A percentile compares a stretch with the other conserved stretches of the same genome.
These are phyloP conservation scores for Xylaria sp. DNA, from an alignment of 2,329 filamentous ascomycete species.

Conservation along the genomic window DNA sequence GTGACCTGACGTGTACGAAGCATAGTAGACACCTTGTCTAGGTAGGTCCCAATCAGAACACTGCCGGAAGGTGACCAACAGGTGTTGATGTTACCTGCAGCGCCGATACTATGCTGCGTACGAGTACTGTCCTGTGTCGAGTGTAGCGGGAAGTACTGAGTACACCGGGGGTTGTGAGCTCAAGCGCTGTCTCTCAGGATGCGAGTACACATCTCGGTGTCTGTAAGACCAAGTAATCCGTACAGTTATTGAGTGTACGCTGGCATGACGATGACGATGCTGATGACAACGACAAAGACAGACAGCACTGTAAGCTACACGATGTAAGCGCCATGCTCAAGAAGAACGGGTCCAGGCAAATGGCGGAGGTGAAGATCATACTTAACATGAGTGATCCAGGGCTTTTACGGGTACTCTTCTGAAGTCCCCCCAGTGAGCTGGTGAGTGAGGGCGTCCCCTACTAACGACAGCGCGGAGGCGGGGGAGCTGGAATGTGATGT, in stretches of 20 bases:
- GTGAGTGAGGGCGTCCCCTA: neutral
- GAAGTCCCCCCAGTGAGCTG: neutral
- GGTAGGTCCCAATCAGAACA: constrained; percentile 11
- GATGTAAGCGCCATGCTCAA: neutral
- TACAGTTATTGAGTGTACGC: neutral
- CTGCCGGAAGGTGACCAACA: constrained; percentile 10
- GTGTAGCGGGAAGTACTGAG: neutral
- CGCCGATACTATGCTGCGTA: neutral
- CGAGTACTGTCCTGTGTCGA: neutral
- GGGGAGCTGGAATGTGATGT: neutral
- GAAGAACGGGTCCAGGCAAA: neutral
- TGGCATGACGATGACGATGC: neutral
- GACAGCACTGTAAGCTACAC: neutral
- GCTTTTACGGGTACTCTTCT: no score
- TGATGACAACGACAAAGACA: neutral
- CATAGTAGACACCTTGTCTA: constrained; percentile 4
- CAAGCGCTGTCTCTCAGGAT: neutral
- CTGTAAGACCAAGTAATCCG: neutral
- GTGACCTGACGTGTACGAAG: neutral
- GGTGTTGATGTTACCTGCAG: constrained; percentile 10
- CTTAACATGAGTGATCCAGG: no score
- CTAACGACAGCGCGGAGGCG: neutral
- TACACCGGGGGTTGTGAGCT: neutral
- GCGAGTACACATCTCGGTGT: neutral
- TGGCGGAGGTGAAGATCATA: neutral